These are phyloP conservation scores for Ogataea parapolymorpha DNA, from an alignment of 805 yeast genomes.

Conservation along the genomic window DNA sequence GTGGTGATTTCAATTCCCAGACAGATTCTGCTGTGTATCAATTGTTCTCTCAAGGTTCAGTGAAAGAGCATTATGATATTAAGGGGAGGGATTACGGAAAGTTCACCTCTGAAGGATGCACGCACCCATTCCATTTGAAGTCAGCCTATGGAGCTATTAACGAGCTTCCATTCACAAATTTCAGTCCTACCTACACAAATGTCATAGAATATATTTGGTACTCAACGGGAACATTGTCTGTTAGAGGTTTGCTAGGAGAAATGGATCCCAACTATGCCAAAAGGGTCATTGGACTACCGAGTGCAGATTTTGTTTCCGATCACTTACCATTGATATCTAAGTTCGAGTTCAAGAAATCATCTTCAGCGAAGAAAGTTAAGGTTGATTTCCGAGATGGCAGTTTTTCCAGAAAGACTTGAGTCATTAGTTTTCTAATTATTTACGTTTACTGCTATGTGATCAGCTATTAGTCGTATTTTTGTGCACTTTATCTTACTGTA, in stretches of 20 bases:
- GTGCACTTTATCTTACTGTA: neutral
- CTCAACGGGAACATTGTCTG: slow-evolving; percentile 74
- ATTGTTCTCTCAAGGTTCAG: slow-evolving; percentile 76
- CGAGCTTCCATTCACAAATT: slow-evolving; percentile 92
- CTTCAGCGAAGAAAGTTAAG: slow-evolving; percentile 21
- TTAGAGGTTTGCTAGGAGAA: slow-evolving; percentile 81
- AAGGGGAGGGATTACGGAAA: slow-evolving; percentile 87
- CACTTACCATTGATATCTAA: slow-evolving; percentile 84
- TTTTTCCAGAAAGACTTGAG: slow-evolving; percentile 29
- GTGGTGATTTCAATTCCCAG: slow-evolving; percentile 95
- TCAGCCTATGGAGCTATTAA: slow-evolving; percentile 83
- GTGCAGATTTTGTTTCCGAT: slow-evolving; percentile 90
- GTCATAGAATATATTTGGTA: slow-evolving; percentile 96
- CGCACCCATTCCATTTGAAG: slow-evolving; percentile 74
- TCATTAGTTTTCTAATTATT: slow-evolving; percentile 3
- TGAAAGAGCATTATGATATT: slow-evolving; percentile 75
- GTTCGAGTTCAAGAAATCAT: slow-evolving; percentile 61
- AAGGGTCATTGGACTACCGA: slow-evolving; percentile 87
- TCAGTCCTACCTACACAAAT: slow-evolving; percentile 89
- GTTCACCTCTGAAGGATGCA: slow-evolving; percentile 85
- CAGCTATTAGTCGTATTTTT: neutral
- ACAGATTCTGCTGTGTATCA: slow-evolving; percentile 89
- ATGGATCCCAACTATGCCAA: slow-evolving; percentile 75
- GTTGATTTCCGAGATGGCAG: slow-evolving; percentile 30
- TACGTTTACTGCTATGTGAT: neutral